phyloP scores from a whole-genome alignment of 306 rosid genomes.

The Carpinus viminea region DNA sequence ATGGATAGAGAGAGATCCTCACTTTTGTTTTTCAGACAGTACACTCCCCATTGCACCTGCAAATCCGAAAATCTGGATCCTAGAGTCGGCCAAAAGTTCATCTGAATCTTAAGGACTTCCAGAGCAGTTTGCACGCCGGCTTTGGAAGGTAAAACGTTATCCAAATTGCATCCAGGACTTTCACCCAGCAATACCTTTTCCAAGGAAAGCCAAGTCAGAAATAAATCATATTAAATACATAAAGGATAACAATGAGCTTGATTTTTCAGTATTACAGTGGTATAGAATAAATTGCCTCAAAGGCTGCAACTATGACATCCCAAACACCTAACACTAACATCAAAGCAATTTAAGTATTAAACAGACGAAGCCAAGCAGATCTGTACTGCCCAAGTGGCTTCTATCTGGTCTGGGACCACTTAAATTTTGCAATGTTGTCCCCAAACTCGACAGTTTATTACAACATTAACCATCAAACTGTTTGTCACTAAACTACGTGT shows the following conservation, averaged over 20 bases:
- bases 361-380: not conserved
- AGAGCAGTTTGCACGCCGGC: slow-evolving; percentile 71
- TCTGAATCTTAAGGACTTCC: slow-evolving; percentile 80
- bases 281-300: slow-evolving; percentile 11
- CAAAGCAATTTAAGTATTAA: not conserved
- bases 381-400: not conserved
- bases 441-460: not conserved
- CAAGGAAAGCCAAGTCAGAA: slow-evolving; percentile 28
- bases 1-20: slow-evolving; percentile 43
- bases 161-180: slow-evolving; percentile 49
- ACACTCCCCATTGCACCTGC: slow-evolving; percentile 54
- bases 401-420: not conserved
- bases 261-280: slow-evolving; percentile 3
- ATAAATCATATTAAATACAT: slow-evolving; percentile 6
- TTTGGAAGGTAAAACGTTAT: slow-evolving; percentile 56
- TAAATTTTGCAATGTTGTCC: not conserved
- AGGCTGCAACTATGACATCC: slow-evolving; percentile 13
- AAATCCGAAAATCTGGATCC: slow-evolving; percentile 51
- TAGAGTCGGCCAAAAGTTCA: slow-evolving; percentile 73
- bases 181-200: slow-evolving; percentile 84
- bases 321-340: not conserved
- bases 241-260: slow-evolving; percentile 8
- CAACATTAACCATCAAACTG: not conserved
- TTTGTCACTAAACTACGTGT: not conserved
- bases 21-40: slow-evolving; percentile 49